These are phyloP conservation scores for Cystobasidium pallidum DNA, from an alignment of 1,284 basidiomycete genomes.

Conservation along the genomic window DNA sequence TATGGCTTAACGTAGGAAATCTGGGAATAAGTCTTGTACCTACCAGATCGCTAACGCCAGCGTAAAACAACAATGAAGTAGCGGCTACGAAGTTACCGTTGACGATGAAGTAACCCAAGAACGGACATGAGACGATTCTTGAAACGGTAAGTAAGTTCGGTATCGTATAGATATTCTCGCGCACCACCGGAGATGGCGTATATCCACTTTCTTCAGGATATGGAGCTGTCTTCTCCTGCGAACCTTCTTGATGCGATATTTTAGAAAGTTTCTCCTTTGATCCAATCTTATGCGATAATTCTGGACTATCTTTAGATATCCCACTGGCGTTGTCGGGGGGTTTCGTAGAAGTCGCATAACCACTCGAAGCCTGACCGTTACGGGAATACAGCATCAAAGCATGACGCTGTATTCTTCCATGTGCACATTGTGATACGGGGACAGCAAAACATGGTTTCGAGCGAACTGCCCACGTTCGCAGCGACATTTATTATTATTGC, in stretches of 20 bases:
- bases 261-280: not conserved
- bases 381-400: not conserved
- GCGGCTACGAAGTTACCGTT: slow-evolving; percentile 78
- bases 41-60: slow-evolving; percentile 87
- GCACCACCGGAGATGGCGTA: slow-evolving; percentile 4
- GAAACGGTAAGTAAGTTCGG: slow-evolving; percentile 89
- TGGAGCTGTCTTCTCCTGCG: too few species aligned
- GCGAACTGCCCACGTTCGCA: slow-evolving; percentile 10
- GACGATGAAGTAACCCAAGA: slow-evolving; percentile 90
- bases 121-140: slow-evolving; percentile 82
- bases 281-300: not conserved
- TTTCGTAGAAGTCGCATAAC: slow-evolving; percentile 1
- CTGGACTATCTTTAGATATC: not conserved
- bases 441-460: slow-evolving; percentile 12
- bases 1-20: slow-evolving; percentile 45
- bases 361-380: not conserved
- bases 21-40: too few species aligned
- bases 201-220: not conserved
- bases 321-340: not conserved
- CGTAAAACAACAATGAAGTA: slow-evolving; percentile 79
- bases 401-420: not conserved
- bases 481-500: not conserved
- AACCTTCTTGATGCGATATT: not conserved
- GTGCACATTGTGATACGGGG: not conserved
- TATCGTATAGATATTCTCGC: slow-evolving; percentile 91